Evolutionary conservation across 345 rosid species (phyloP).

Genomic region (Euphorbia pulcherrima): DNA sequence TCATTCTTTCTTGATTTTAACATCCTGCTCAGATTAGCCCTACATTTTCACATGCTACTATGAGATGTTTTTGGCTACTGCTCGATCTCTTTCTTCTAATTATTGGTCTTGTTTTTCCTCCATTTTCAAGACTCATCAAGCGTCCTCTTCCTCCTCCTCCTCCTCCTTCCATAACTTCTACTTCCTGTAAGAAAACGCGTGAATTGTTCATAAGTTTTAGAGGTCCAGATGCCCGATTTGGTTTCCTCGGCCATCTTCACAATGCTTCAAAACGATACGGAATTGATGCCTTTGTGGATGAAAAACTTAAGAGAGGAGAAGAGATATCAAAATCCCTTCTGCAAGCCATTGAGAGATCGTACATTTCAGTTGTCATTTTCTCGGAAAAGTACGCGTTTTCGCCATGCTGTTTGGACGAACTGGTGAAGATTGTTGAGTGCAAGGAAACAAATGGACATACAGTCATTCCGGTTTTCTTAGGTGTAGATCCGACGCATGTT

Average conservation of each 20-base stretch:
- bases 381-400: conserved; percentile 3
- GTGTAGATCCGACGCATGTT: background rate
- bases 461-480: background rate
- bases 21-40: too few relatives aligned
- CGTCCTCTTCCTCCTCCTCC: background rate
- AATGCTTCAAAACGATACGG: background rate
- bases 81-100: background rate
- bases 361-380: conserved; percentile 3
- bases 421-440: background rate
- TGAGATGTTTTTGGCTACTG: background rate
- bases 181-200: background rate
- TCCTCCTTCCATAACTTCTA: background rate
- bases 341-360: background rate
- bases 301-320: conserved; percentile 3
- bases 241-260: conserved; percentile 1
- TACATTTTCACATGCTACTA: background rate
- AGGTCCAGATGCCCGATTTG: background rate
- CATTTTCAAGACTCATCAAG: background rate
- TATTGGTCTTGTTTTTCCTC: background rate
- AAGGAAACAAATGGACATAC: background rate
- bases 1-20: too few relatives aligned
- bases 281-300: background rate
- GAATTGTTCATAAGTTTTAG: conserved; percentile 12
- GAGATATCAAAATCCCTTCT: background rate
- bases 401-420: background rate